phyloP scores from a whole-genome alignment of 2,329 filamentous ascomycete genomes.

The Scolecobasidium constrictum region DNA sequence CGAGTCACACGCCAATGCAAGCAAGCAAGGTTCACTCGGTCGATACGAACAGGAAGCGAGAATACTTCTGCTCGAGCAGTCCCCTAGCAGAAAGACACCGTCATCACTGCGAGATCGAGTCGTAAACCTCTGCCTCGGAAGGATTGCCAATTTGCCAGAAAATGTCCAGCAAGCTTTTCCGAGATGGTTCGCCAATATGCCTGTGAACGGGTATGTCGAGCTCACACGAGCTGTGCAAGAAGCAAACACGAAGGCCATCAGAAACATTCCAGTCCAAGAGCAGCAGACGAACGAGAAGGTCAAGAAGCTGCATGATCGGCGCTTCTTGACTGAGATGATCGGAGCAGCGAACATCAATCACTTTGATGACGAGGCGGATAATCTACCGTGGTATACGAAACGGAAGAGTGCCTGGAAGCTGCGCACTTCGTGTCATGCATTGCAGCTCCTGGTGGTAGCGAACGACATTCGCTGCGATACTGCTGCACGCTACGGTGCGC shows the following conservation, averaged over 20 bases:
- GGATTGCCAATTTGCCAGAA: conserved; percentile 1
- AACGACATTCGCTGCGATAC: conserved; percentile 47
- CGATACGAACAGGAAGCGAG: neutral
- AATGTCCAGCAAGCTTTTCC: neutral
- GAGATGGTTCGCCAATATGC: conserved; percentile 2
- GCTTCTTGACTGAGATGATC: neutral
- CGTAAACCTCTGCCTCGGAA: neutral
- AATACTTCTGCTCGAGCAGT: neutral
- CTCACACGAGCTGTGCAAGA: neutral
- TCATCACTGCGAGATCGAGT: neutral
- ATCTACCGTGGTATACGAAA: conserved; percentile 4
- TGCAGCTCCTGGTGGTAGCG: conserved; percentile 71
- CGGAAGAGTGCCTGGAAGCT: conserved; percentile 56
- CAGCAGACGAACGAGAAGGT: neutral
- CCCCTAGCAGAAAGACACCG: neutral
- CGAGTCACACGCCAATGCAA: neutral
- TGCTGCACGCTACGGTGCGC: conserved; percentile 22
- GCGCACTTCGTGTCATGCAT: conserved; percentile 65
- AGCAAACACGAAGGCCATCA: neutral
- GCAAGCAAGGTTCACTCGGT: neutral
- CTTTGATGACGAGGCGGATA: neutral
- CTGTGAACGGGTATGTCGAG: neutral
- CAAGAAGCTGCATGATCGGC: neutral
- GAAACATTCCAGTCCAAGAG: neutral
- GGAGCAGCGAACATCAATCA: neutral